Evolutionary conservation across 768 basidiomycete genomes (phyloP).

Genomic region (Tylopilus sp.): DNA sequence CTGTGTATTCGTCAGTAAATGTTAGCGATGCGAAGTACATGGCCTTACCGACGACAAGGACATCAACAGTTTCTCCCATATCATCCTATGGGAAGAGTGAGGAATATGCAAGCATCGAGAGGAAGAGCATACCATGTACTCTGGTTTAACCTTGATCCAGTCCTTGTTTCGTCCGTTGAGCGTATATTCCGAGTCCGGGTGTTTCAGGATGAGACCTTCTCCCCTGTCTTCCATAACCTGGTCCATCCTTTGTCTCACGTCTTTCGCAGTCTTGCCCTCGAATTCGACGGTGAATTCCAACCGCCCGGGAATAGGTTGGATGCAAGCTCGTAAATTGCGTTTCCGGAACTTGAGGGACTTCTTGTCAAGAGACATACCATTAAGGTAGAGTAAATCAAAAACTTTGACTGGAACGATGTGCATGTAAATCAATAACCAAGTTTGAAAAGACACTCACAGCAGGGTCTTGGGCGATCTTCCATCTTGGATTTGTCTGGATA

Average conservation of each 20-base stretch:
- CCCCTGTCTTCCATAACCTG: slow-evolving; percentile 81
- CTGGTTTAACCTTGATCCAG: slow-evolving; percentile 95
- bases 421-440: neutral
- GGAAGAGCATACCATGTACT: slow-evolving; percentile 64
- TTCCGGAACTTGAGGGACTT: slow-evolving; percentile 75
- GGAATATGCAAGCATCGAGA: neutral
- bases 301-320: slow-evolving; percentile 70
- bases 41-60: slow-evolving; percentile 78
- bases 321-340: slow-evolving; percentile 64
- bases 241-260: slow-evolving; percentile 79
- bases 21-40: neutral
- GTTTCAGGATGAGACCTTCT: slow-evolving; percentile 92
- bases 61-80: slow-evolving; percentile 90
- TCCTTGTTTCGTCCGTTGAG: slow-evolving; percentile 85
- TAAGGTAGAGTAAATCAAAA: slow-evolving; percentile 90
- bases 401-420: slow-evolving; percentile 74
- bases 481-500: slow-evolving; percentile 63
- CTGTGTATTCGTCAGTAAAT: slow-evolving; percentile 34
- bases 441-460: slow-evolving; percentile 56
- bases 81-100: slow-evolving; percentile 55
- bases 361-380: slow-evolving; percentile 74
- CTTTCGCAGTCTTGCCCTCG: slow-evolving; percentile 73
- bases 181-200: slow-evolving; percentile 73
- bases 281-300: slow-evolving; percentile 75
- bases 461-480: slow-evolving; percentile 77